A percentile compares a stretch with the other conserved stretches of the same genome.
These are phyloP conservation scores for Amborella trichopoda DNA, from an alignment of 164 flowering plant species.

Conservation along the genomic window DNA sequence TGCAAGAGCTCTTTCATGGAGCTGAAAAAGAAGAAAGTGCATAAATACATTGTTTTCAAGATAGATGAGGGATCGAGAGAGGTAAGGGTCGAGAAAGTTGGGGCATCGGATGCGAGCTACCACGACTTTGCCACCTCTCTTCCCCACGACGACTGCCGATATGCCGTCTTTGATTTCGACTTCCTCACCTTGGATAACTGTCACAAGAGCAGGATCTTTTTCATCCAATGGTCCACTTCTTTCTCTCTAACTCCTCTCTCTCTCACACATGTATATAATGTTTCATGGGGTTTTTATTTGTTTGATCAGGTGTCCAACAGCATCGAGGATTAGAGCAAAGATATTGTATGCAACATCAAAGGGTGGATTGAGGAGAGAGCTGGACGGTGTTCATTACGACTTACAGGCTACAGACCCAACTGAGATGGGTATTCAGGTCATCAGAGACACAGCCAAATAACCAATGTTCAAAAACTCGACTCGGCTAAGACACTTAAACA, in stretches of 20 bases:
- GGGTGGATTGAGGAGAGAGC: conserved; percentile 69
- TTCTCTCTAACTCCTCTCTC: not conserved
- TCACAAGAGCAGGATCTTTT: conserved; percentile 96
- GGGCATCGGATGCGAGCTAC: conserved; percentile 67
- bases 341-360: conserved; percentile 89
- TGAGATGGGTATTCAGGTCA: conserved; percentile 89
- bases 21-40: conserved; percentile 94
- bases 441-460: conserved; percentile 60
- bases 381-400: conserved; percentile 83
- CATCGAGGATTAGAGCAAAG: conserved; percentile 83
- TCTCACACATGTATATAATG: not conserved
- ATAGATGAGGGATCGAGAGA: conserved; percentile 69
- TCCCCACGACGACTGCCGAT: conserved; percentile 87
- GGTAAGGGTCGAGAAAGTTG: conserved; percentile 87
- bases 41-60: conserved; percentile 79
- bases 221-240: conserved; percentile 73
- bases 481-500: too few species aligned
- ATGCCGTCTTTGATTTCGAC: conserved; percentile 91
- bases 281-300: too few species aligned
- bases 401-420: conserved; percentile 90
- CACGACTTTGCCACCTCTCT: conserved; percentile 74
- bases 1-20: conserved; percentile 89
- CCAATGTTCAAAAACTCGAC: too few species aligned
- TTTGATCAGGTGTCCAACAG: conserved; percentile 62
- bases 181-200: conserved; percentile 89